Percentiles rank a stretch among this genome's conserved stretches.
Conservation (phyloP, 2,329 filamentous ascomycete species). For the Xylogone sp. region DNA sequence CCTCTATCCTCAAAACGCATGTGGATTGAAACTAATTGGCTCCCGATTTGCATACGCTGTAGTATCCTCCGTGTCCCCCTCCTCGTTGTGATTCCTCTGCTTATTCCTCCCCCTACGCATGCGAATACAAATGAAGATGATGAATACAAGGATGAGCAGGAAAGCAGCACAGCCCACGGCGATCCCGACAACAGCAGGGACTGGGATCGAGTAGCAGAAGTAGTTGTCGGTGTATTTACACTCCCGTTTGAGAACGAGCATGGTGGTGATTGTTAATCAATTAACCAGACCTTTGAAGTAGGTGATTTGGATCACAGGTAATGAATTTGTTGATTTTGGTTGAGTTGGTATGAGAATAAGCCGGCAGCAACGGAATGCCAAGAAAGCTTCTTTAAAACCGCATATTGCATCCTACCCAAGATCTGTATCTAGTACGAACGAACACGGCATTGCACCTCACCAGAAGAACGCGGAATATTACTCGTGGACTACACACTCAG, state of each 20-base stretch:
- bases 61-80: too few relatives aligned
- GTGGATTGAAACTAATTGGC: too few relatives aligned
- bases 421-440: too few relatives aligned
- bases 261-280: neutral
- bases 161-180: neutral
- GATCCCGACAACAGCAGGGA: neutral
- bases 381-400: too few relatives aligned
- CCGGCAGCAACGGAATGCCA: too few relatives aligned
- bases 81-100: neutral
- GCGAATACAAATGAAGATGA: neutral
- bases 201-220: neutral
- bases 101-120: neutral
- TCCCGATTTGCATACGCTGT: too few relatives aligned
- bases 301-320: neutral
- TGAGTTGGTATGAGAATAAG: too few relatives aligned
- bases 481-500: too few relatives aligned
- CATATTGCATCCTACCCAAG: too few relatives aligned
- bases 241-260: neutral
- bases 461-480: too few relatives aligned
- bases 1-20: too few relatives aligned
- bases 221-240: neutral
- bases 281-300: neutral
- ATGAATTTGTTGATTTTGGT: neutral
- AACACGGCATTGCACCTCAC: too few relatives aligned
- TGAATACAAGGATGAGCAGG: neutral